Evolutionary conservation across 1,284 basidiomycete species (phyloP), one percentile per base, ranked within the genome.

Genomic region (Sutorius eximius): DNA sequence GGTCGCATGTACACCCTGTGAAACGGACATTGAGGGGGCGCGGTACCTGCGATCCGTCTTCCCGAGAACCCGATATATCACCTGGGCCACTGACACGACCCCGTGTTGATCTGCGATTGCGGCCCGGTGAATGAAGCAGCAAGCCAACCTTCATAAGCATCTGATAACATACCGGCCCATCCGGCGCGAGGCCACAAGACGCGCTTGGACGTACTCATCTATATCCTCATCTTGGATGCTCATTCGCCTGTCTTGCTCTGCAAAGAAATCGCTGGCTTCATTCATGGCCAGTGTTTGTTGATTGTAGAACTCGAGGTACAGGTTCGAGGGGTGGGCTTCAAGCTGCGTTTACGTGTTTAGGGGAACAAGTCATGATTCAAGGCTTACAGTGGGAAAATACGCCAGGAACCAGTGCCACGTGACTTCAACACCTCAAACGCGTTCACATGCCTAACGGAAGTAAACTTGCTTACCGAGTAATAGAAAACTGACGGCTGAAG

Each of bases 191-290:
- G 42, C 52, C 59, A 49, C 62, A 51, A 52, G 59, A 50, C 67
- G 68, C 16, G 50, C 32, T 42, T 49, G 58, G 45, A 75, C 52
- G 51, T 72, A 78, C 40, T 73, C 65, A 11, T 72, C 69, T 33
- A 71, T 59, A 22, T 73, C 71, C 57, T 83, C 81, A 37, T 82
- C 77, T n/a, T 80, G 77, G 16, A 79, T 56, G 42, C 72, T 75
- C 80, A 85, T 80, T 15, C 73, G 75, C 50, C 71, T 69, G 50
- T 84, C 78, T 65, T 80, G 79, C 66, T 83, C 81, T 8, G 64
- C 67, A 59, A 80, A 85, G 59, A 82, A 85, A 0, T 67, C 63
- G 13, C 80, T 72, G 5, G 75, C 67, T 36, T 67, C 63, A 5
- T 61, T 30, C 69, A 71, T 71, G 38, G 40, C 24, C 6, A 12